Evolutionary conservation across 352 stramenopile genomes (phyloP).

Genomic region (Globisporangium cederbergense): DNA sequence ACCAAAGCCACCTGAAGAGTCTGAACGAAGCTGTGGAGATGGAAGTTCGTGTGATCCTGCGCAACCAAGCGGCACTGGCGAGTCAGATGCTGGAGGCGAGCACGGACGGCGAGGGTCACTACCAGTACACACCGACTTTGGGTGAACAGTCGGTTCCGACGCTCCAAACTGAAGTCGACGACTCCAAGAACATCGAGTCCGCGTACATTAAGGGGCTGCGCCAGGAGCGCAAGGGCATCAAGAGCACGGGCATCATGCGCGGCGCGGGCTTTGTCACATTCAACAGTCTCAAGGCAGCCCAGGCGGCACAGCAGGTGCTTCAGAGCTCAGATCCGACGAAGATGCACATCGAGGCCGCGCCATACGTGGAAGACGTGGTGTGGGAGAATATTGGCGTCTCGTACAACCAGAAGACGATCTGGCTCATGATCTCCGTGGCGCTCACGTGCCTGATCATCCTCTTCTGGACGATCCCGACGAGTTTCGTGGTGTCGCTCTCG

Average conservation of each 20-base stretch:
- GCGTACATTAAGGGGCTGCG: slow-evolving; percentile 58
- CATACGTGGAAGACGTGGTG: slow-evolving; percentile 64
- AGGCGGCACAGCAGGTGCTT: slow-evolving; percentile 77
- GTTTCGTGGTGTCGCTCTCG: slow-evolving; percentile 70
- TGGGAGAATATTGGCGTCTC: slow-evolving; percentile 82
- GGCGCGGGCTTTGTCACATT: slow-evolving; percentile 79
- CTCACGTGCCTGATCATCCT: slow-evolving; percentile 70
- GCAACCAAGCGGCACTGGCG: slow-evolving; percentile 61
- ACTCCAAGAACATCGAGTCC: slow-evolving; percentile 43
- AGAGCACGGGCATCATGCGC: slow-evolving; percentile 61
- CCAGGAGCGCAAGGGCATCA: slow-evolving; percentile 33
- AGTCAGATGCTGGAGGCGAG: slow-evolving; percentile 54
- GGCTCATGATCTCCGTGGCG: slow-evolving; percentile 59
- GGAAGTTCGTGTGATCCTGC: slow-evolving; percentile 64
- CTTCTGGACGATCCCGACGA: slow-evolving; percentile 81
- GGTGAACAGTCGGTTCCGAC: slow-evolving; percentile 16
- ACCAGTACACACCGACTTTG: slow-evolving; percentile 19
- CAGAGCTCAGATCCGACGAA: slow-evolving; percentile 69
- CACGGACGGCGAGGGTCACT: slow-evolving; percentile 21
- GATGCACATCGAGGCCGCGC: slow-evolving; percentile 66
- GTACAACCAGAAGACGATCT: slow-evolving; percentile 66
- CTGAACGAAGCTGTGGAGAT: slow-evolving; percentile 76
- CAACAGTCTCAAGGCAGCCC: slow-evolving; percentile 61
- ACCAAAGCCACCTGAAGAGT: slow-evolving; percentile 59
- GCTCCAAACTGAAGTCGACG: slow-evolving; percentile 31